Evolutionary conservation across 2,329 filamentous ascomycete species (phyloP).

Genomic region (Stagonosporopsis rhizophila): DNA sequence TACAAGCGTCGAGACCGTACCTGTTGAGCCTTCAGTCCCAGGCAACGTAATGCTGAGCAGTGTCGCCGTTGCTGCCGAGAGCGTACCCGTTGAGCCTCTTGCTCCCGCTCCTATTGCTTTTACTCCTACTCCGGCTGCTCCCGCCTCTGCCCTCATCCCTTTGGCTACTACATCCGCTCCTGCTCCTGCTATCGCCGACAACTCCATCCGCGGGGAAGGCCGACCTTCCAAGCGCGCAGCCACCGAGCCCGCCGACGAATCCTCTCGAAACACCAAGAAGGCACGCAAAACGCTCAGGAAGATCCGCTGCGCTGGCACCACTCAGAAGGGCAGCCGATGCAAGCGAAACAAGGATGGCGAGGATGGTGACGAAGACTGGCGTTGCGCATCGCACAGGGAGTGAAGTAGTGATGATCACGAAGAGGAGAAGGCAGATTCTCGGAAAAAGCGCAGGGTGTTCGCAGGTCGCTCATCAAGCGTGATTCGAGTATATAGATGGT

Average conservation of each 20-base stretch:
- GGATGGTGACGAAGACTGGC: not conserved
- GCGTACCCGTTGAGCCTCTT: not conserved
- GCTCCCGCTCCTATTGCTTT: not conserved
- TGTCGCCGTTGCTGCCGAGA: not conserved
- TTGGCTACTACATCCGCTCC: not conserved
- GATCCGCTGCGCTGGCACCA: not conserved
- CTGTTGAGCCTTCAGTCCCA: not conserved
- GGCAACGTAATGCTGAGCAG: not conserved
- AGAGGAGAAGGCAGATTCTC: too few relatives aligned
- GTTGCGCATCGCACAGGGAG: not conserved
- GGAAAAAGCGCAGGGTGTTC: not conserved
- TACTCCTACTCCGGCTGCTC: too few relatives aligned
- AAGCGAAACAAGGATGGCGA: not conserved
- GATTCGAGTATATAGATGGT: not conserved
- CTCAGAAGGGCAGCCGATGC: not conserved
- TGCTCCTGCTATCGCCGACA: not conserved
- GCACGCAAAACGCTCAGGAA: not conserved
- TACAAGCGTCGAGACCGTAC: not conserved
- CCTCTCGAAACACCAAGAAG: not conserved
- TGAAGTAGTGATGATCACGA: too few relatives aligned
- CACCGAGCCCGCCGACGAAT: not conserved
- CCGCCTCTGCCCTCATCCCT: too few relatives aligned
- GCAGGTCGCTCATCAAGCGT: not conserved
- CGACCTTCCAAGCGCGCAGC: not conserved
- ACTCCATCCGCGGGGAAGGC: not conserved